phyloP scores from a whole-genome alignment of 1,284 basidiomycete species.

The Porogramme epimiltina region DNA sequence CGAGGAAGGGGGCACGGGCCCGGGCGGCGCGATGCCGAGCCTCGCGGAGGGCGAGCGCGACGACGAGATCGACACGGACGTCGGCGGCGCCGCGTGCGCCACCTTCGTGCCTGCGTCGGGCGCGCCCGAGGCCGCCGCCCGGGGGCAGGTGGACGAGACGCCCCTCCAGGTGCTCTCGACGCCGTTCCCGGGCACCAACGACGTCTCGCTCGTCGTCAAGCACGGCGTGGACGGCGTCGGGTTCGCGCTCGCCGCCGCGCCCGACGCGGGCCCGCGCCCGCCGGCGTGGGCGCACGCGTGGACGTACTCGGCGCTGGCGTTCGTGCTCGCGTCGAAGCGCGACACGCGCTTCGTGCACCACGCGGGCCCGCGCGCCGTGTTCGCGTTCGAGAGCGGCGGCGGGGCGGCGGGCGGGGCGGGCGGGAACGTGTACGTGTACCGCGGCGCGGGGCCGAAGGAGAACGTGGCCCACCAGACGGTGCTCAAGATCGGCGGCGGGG shows the following conservation, averaged over 20 bases:
- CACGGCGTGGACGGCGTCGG: conserved; percentile 83
- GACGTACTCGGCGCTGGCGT: conserved; percentile 88
- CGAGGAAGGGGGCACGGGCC: conserved; percentile 51
- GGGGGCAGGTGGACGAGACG: conserved; percentile 36
- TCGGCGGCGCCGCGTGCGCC: conserved; percentile 60
- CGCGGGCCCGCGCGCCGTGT: conserved; percentile 42
- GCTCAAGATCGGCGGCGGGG: conserved; percentile 67
- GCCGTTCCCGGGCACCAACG: conserved; percentile 50
- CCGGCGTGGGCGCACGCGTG: conserved; percentile 72
- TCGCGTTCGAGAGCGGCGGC: conserved; percentile 82
- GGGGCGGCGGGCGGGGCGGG: conserved; percentile 55
- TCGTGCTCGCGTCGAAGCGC: conserved; percentile 92
- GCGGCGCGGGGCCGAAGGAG: conserved; percentile 47
- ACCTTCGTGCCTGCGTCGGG: conserved; percentile 67
- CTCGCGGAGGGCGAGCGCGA: conserved; percentile 83
- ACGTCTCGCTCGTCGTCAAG: conserved; percentile 67
- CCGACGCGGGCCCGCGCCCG: conserved; percentile 22
- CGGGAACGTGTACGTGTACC: conserved; percentile 86
- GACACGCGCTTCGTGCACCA: conserved; percentile 87
- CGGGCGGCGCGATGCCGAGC: conserved; percentile 70
- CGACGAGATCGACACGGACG: conserved; percentile 74
- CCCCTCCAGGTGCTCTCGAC: conserved; percentile 62
- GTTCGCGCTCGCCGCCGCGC: conserved; percentile 49
- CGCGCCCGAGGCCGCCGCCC: conserved; percentile 35
- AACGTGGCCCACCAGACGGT: conserved; percentile 79